Evolutionary conservation across 2,329 filamentous ascomycete genomes (phyloP), one percentile per base, ranked within the genome.

Genomic region (Alternaria atra): DNA sequence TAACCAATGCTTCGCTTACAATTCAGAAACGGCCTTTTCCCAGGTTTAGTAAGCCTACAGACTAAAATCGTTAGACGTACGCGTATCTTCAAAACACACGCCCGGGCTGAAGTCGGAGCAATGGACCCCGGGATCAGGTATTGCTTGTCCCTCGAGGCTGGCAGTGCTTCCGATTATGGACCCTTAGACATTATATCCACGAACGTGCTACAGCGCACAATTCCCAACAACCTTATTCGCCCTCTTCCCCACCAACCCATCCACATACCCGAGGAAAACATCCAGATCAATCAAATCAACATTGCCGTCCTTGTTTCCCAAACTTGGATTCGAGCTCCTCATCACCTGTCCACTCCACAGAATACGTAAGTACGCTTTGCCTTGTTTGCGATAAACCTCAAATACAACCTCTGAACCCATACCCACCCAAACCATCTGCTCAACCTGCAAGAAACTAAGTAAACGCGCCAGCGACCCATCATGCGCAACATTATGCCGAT

Each of bases 331-430:
- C 9, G 89, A 91, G 43, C 90, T 93, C 56, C 76, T 81, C 60
- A 95, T 73, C 1, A 90, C 83, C 74, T 85, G 81, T 0, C 91
- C 92, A 39, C 89, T 85, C 82, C 90, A 94, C 1, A 95, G 79
- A 0, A 94, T 87, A 6, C 92, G 83, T 2, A 93, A 75, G 65
- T 84, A 91, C 20, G 59, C 65, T 64, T 74, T 74, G 2, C 39
- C 30, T 0, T 30, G 61, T 15, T 66, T 66, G n/a, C 61, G 51
- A 30, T 78, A 93, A 30, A 94, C 73, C 80, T 94, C 91, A 73
- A 94, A 93, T 0, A 93, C 86, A 0, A 94, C 83, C 79, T 94
- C 91, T 9, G 87, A 83, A 0, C 91, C 91, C 91, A 94, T 93
- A 0, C 91, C 91, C 0, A 91, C 91, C 91, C 91, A 94, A 1